These are phyloP conservation scores for Haplographium delicatum DNA, from an alignment of 495 filamentous ascomycete species.

Conservation along the genomic window DNA sequence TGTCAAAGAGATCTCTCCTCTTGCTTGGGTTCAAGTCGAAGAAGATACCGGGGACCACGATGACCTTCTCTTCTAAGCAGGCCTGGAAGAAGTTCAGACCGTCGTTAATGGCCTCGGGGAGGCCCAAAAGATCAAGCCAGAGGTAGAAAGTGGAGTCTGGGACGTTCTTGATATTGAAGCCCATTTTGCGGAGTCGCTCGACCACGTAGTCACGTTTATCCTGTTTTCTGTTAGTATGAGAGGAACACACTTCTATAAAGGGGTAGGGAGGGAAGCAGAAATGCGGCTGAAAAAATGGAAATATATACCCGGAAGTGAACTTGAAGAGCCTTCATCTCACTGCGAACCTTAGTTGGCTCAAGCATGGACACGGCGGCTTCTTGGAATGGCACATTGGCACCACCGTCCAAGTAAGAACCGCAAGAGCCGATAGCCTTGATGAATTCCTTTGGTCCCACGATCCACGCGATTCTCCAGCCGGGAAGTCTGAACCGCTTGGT, in stretches of 20 bases:
- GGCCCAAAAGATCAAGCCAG: slow-evolving; percentile 62
- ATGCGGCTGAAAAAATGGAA: background rate
- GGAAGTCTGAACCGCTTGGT: slow-evolving; percentile 96
- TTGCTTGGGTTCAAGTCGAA: slow-evolving; percentile 89
- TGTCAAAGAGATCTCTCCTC: slow-evolving; percentile 86
- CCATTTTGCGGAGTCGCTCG: slow-evolving; percentile 68
- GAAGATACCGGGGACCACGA: slow-evolving; percentile 92
- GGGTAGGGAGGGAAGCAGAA: background rate
- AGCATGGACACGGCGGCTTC: slow-evolving; percentile 91
- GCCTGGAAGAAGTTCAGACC: slow-evolving; percentile 96
- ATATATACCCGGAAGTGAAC: slow-evolving; percentile 59
- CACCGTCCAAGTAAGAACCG: slow-evolving; percentile 93
- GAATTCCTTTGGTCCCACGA: slow-evolving; percentile 93
- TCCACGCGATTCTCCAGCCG: slow-evolving; percentile 96
- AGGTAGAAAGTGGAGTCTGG: slow-evolving; percentile 94
- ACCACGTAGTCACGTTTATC: slow-evolving; percentile 89
- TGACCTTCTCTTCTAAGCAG: slow-evolving; percentile 85
- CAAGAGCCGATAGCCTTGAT: slow-evolving; percentile 90
- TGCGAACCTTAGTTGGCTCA: slow-evolving; percentile 68
- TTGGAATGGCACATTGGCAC: slow-evolving; percentile 92
- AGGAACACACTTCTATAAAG: too few species aligned
- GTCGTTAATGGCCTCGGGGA: slow-evolving; percentile 76
- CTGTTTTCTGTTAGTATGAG: slow-evolving; percentile 12
- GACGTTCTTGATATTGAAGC: slow-evolving; percentile 71
- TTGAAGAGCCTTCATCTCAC: slow-evolving; percentile 90